Conservation (phyloP, 768 basidiomycete genomes). For the Podaxis sp. region DNA sequence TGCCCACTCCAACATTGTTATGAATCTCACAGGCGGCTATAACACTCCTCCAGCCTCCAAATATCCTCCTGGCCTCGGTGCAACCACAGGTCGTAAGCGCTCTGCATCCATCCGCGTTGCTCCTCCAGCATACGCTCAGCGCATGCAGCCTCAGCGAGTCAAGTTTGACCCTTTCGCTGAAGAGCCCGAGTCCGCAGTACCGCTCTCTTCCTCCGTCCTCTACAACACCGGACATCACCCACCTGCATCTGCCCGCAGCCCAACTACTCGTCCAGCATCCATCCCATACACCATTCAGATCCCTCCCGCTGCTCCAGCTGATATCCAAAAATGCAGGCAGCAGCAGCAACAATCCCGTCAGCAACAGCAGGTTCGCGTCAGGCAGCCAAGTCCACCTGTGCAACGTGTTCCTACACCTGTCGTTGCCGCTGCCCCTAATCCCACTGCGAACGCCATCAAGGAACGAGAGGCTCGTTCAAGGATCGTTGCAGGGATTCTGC, state of each 20-base stretch:
- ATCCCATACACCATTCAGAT: slow-evolving; percentile 29
- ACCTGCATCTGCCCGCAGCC: background rate
- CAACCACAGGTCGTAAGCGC: slow-evolving; percentile 8
- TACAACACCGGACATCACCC: slow-evolving; percentile 3
- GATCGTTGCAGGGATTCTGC: slow-evolving; percentile 58
- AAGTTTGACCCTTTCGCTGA: slow-evolving; percentile 39
- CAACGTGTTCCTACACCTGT: slow-evolving; percentile 9
- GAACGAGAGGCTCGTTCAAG: slow-evolving; percentile 28
- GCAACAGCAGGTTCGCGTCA: slow-evolving; percentile 3
- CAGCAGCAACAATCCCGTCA: slow-evolving; percentile 6
- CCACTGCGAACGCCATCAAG: slow-evolving; percentile 30
- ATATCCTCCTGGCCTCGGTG: slow-evolving; percentile 10
- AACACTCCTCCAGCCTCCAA: background rate
- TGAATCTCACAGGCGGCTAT: slow-evolving; percentile 22
- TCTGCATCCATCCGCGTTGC: slow-evolving; percentile 27
- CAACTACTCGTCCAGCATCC: background rate
- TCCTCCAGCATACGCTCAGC: slow-evolving; percentile 12
- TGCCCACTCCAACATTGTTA: slow-evolving; percentile 22
- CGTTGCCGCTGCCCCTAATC: slow-evolving; percentile 3
- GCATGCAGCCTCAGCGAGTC: slow-evolving; percentile 19
- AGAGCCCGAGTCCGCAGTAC: slow-evolving; percentile 22
- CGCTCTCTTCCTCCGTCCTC: background rate
- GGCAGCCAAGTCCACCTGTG: slow-evolving; percentile 7
- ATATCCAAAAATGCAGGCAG: slow-evolving; percentile 22
- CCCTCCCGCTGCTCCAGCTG: slow-evolving; percentile 23